A percentile compares a stretch with the other conserved stretches of the same genome.
Evolutionary conservation across 1,284 basidiomycete genomes (phyloP).

Genomic region (Boletus subluridellus): DNA sequence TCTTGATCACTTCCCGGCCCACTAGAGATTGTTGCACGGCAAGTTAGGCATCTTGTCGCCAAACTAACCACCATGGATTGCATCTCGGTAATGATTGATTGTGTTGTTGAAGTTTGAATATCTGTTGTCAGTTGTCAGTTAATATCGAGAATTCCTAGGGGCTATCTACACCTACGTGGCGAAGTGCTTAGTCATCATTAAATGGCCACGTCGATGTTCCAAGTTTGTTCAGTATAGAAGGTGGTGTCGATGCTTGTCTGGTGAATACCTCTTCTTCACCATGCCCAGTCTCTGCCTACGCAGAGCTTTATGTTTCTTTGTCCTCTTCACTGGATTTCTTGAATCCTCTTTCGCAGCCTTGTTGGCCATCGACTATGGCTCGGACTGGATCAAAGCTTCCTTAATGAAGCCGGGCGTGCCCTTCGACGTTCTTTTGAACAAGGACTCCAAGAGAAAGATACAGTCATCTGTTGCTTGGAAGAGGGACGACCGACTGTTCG

Average conservation of each 20-base stretch:
- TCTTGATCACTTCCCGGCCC: too few species aligned
- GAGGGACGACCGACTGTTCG: constrained; percentile 83
- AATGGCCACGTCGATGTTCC: constrained; percentile 21
- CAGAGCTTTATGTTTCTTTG: constrained; percentile 27
- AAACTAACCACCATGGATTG: background rate
- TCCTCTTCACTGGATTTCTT: constrained; percentile 25
- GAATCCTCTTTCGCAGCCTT: constrained; percentile 47
- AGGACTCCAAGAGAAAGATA: constrained; percentile 96
- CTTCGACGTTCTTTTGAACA: constrained; percentile 94
- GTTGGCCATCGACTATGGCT: constrained; percentile 93
- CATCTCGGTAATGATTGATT: too few species aligned
- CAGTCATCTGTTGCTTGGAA: constrained; percentile 87
- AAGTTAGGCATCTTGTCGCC: background rate
- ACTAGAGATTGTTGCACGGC: too few species aligned
- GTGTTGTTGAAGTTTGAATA: too few species aligned
- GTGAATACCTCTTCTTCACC: constrained; percentile 11
- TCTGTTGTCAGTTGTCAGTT: background rate
- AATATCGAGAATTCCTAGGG: background rate
- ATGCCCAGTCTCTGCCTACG: constrained; percentile 29
- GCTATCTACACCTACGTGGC: background rate
- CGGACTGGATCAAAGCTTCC: constrained; percentile 94
- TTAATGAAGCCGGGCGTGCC: constrained; percentile 95
- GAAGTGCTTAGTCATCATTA: constrained; percentile 16
- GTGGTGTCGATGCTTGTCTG: constrained; percentile 15
- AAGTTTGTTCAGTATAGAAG: background rate